Percentiles rank a stretch among this genome's conserved stretches.
Evolutionary conservation across 2,329 filamentous ascomycete genomes (phyloP).

Genomic region (Fragosphaeria purpurea): DNA sequence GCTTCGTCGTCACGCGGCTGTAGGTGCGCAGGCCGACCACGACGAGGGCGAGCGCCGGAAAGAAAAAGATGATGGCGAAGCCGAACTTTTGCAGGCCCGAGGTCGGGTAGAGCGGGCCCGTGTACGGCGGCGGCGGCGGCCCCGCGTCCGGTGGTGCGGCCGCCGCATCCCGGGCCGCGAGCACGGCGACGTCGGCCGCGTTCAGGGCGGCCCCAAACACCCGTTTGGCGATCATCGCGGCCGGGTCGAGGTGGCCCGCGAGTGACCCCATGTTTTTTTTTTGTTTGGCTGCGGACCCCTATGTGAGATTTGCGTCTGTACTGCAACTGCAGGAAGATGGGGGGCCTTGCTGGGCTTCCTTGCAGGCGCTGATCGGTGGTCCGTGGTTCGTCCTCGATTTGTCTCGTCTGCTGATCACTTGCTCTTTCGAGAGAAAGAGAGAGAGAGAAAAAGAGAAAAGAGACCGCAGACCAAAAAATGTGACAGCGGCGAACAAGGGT

Average conservation of each 20-base stretch:
- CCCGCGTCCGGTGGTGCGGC: background rate
- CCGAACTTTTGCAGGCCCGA: constrained; percentile 14
- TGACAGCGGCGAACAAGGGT: no score
- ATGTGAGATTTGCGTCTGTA: no score
- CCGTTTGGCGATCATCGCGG: constrained; percentile 58
- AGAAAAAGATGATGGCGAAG: constrained; percentile 17
- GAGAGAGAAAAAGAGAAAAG: background rate
- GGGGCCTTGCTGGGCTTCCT: no score
- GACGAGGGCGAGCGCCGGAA: constrained; percentile 17
- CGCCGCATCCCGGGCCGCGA: no score
- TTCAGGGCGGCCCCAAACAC: background rate
- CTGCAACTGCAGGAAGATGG: no score
- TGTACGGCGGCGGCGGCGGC: background rate
- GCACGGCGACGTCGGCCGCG: no score
- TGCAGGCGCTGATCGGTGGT: no score
- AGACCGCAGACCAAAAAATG: background rate
- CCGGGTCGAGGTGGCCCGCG: constrained; percentile 48
- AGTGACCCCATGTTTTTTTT: no score
- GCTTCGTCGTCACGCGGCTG: constrained; percentile 16
- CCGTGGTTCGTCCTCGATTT: no score
- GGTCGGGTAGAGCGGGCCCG: background rate
- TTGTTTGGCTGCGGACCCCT: no score
- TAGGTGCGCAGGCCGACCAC: constrained; percentile 15
- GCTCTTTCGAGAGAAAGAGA: constrained; percentile 1
- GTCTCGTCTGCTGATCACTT: constrained; percentile 5